Evolutionary conservation across 352 stramenopile genomes (phyloP).

Genomic region (Aphanomyces astaci): DNA sequence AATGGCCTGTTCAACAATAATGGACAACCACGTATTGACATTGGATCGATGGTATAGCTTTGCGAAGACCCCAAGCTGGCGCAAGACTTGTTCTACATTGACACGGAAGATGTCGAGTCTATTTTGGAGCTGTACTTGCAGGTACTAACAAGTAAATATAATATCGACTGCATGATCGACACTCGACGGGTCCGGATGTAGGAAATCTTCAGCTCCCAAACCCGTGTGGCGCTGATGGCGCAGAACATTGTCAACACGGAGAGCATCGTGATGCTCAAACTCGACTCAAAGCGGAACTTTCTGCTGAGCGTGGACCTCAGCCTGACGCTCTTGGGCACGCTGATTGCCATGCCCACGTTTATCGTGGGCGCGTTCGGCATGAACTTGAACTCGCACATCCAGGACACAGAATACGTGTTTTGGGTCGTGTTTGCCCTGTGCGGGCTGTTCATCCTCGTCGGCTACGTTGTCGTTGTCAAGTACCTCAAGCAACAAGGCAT

Average conservation of each 20-base stretch:
- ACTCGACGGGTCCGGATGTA: neutral
- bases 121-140: slow-evolving; percentile 18
- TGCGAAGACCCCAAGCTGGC: neutral
- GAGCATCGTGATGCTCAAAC: slow-evolving; percentile 18
- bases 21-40: too few species aligned
- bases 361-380: slow-evolving; percentile 15
- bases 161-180: neutral
- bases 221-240: slow-evolving; percentile 2
- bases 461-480: neutral
- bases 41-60: too few species aligned
- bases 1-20: too few species aligned
- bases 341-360: slow-evolving; percentile 26
- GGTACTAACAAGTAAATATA: too few species aligned
- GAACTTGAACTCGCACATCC: slow-evolving; percentile 17
- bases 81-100: slow-evolving; percentile 14
- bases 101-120: slow-evolving; percentile 17
- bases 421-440: neutral
- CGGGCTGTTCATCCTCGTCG: neutral
- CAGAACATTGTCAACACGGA: slow-evolving; percentile 15
- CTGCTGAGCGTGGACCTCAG: slow-evolving; percentile 13
- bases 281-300: slow-evolving; percentile 18
- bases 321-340: neutral
- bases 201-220: slow-evolving; percentile 2
- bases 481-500: slow-evolving; percentile 33
- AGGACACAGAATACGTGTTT: neutral